Percentiles rank a stretch among this genome's conserved stretches.
Evolutionary conservation across 208 protist genomes (phyloP).

Genomic region (Acanthamoeba healyi): DNA sequence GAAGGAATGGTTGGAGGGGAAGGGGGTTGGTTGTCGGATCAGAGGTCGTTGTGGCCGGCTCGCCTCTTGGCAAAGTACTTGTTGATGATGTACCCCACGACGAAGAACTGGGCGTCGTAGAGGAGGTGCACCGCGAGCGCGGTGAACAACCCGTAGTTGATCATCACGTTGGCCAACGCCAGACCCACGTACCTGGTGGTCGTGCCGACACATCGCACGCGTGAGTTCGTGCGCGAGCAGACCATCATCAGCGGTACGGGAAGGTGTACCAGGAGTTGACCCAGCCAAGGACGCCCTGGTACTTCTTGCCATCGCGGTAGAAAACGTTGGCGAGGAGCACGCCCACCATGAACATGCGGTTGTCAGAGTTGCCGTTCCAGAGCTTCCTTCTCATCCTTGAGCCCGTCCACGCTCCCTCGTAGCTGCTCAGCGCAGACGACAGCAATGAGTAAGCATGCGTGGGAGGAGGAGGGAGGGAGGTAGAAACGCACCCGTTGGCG

Average conservation of each 20-base stretch:
- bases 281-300: conserved; percentile 58
- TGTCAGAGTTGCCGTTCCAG: not conserved
- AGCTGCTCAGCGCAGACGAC: not conserved
- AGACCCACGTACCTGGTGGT: conserved; percentile 61
- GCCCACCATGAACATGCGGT: conserved; percentile 54
- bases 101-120: conserved; percentile 65
- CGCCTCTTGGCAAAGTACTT: conserved; percentile 37
- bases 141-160: conserved; percentile 18
- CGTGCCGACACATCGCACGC: not conserved
- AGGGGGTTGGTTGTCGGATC: no score
- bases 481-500: not conserved
- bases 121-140: conserved; percentile 56
- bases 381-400: not conserved
- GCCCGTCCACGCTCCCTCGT: not conserved
- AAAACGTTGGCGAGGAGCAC: conserved; percentile 40
- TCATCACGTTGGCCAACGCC: conserved; percentile 20
- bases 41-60: conserved; percentile 14
- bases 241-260: not conserved
- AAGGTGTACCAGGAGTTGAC: conserved; percentile 39
- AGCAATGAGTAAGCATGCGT: not conserved
- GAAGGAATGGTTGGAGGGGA: no score
- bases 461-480: not conserved
- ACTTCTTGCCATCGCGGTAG: conserved; percentile 66
- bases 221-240: not conserved
- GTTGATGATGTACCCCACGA: conserved; percentile 48